Conservation (phyloP, 805 yeast species). For the Metschnikowia picachoensis region DNA sequence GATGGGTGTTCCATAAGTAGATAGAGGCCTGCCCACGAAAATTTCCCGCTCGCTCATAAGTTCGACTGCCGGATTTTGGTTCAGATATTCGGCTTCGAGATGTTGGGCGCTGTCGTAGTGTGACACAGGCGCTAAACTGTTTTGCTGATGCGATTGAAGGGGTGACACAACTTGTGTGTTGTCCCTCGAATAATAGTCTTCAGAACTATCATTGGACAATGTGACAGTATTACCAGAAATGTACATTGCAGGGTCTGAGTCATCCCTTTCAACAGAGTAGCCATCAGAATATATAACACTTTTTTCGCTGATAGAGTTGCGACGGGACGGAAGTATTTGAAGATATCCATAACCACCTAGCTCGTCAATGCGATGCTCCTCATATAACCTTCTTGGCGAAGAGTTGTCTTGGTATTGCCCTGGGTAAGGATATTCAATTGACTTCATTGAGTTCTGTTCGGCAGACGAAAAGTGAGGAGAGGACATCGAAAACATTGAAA, state of each 20-base stretch:
- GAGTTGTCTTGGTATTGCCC: neutral
- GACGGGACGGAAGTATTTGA: neutral
- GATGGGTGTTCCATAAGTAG: too few species aligned
- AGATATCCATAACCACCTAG: too few species aligned
- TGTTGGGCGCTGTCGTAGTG: too few species aligned
- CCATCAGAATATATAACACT: neutral
- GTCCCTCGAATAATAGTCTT: neutral
- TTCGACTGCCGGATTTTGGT: too few species aligned
- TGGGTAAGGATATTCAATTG: neutral
- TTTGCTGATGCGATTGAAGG: slow-evolving; percentile 1
- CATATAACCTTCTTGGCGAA: neutral
- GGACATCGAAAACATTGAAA: too few species aligned
- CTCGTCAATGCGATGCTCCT: neutral
- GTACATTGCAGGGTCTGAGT: neutral
- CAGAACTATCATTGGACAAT: neutral
- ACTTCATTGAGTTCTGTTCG: slow-evolving; percentile 2
- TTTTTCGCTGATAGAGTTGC: neutral
- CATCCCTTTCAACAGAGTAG: neutral
- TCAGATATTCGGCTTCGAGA: too few species aligned
- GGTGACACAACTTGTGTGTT: slow-evolving; percentile 1
- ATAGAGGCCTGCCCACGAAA: too few species aligned
- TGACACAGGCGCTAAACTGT: neutral
- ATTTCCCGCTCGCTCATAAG: too few species aligned
- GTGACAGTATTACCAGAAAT: neutral
- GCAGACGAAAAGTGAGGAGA: too few species aligned